Conservation (phyloP, 768 basidiomycete species). For the Serpula lacrymans region DNA sequence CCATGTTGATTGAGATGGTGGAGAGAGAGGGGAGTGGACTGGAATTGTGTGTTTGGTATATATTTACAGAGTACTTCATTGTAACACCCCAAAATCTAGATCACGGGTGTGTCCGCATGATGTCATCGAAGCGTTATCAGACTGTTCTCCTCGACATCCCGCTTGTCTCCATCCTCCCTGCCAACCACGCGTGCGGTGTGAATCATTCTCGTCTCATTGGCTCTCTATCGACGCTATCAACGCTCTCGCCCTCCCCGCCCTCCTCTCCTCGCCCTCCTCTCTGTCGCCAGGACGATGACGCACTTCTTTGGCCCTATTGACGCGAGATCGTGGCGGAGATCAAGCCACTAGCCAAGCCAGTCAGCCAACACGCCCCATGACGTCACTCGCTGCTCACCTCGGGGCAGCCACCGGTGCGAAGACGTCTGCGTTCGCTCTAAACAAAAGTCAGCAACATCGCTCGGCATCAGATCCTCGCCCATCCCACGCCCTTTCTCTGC, state of each 20-base stretch:
- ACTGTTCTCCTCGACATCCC: conserved; percentile 7
- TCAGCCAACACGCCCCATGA: conserved; percentile 18
- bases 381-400: conserved; percentile 51
- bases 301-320: conserved; percentile 30
- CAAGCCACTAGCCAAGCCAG: conserved; percentile 53
- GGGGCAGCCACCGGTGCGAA: conserved; percentile 86
- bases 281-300: conserved; percentile 34
- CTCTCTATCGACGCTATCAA: too few relatives aligned
- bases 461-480: conserved; percentile 1
- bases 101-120: conserved; percentile 23
- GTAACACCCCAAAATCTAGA: conserved; percentile 31
- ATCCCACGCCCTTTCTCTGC: neutral
- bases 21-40: conserved; percentile 9
- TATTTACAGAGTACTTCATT: conserved; percentile 27
- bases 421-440: conserved; percentile 76
- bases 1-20: conserved; percentile 43
- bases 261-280: neutral
- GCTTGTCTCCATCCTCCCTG: neutral
- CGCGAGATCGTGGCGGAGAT: conserved; percentile 59
- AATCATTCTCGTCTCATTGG: too few relatives aligned
- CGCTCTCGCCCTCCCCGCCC: neutral
- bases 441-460: neutral
- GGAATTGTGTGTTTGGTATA: conserved; percentile 23
- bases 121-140: conserved; percentile 22
- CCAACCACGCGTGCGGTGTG: neutral